Evolutionary conservation across 2,329 filamentous ascomycete species (phyloP).

Genomic region (Rhexocercosporidium sp.): DNA sequence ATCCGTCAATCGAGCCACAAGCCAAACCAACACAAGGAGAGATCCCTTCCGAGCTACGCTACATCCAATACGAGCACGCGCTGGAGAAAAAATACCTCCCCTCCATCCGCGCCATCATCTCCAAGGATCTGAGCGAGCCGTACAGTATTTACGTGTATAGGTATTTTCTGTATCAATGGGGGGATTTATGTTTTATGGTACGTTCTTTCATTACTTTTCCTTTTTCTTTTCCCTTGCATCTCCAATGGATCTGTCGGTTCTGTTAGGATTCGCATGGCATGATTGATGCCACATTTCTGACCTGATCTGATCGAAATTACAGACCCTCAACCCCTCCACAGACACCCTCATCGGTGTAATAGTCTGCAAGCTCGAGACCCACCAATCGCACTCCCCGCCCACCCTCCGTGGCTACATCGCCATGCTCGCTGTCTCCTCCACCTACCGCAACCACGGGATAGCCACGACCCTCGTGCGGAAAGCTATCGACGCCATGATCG

Average conservation of each 20-base stretch:
- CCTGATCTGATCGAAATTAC: background rate
- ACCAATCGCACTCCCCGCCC: slow-evolving; percentile 77
- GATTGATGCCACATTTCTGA: background rate
- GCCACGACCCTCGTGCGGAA: slow-evolving; percentile 86
- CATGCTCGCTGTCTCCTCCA: slow-evolving; percentile 90
- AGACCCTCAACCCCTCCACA: slow-evolving; percentile 66
- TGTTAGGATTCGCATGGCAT: no score
- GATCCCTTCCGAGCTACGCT: slow-evolving; percentile 56
- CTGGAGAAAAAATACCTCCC: slow-evolving; percentile 73
- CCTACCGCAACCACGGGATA: slow-evolving; percentile 83
- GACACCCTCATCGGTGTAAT: slow-evolving; percentile 83
- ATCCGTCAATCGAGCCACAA: background rate
- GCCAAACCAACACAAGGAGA: slow-evolving; percentile 21
- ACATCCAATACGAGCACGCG: slow-evolving; percentile 66
- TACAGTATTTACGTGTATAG: slow-evolving; percentile 99
- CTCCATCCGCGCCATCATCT: slow-evolving; percentile 89
- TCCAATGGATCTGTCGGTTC: background rate
- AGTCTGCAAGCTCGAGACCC: slow-evolving; percentile 91
- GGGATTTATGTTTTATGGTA: slow-evolving; percentile 95
- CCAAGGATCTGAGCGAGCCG: slow-evolving; percentile 94
- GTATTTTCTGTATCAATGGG: slow-evolving; percentile 98
- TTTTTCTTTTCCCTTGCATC: background rate
- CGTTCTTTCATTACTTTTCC: background rate
- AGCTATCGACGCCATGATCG: slow-evolving; percentile 90
- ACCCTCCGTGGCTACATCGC: slow-evolving; percentile 92